Evolutionary conservation across 1,284 basidiomycete genomes (phyloP).

Genomic region (Irpex lacteus): DNA sequence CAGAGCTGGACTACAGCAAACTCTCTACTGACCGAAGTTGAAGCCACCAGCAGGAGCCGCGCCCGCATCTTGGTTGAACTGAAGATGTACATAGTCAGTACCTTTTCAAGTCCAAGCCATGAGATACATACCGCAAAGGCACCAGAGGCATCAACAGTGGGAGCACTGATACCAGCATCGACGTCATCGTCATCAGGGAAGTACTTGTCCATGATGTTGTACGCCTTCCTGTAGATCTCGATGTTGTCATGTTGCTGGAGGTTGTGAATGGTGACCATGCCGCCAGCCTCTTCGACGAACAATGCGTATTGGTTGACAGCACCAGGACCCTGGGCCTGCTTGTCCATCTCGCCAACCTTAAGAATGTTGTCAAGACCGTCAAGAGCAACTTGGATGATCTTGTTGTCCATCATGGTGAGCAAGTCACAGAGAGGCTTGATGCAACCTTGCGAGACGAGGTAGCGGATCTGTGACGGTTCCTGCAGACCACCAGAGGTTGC

Average conservation of each 20-base stretch:
- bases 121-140: constrained; percentile 78
- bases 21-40: constrained; percentile 70
- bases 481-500: constrained; percentile 97
- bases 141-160: constrained; percentile 85
- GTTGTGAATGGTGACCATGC: constrained; percentile 98
- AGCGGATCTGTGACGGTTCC: constrained; percentile 96
- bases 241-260: constrained; percentile 99
- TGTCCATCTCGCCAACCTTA: constrained; percentile 98
- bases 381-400: constrained; percentile 97
- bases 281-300: constrained; percentile 96
- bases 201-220: constrained; percentile 98
- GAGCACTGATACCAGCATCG: constrained; percentile 75
- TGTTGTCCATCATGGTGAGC: constrained; percentile 98
- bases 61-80: constrained; percentile 81
- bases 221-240: constrained; percentile 99
- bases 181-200: constrained; percentile 87
- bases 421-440: constrained; percentile 99
- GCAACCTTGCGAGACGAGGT: constrained; percentile 96
- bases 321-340: constrained; percentile 79
- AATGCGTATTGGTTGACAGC: constrained; percentile 92
- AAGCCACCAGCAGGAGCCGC: constrained; percentile 95
- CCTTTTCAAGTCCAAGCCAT: constrained; percentile 5
- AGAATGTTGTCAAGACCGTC: constrained; percentile 99
- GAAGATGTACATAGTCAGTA: constrained; percentile 13
- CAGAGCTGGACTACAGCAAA: constrained; percentile 7